Percentiles rank a stretch among this genome's conserved stretches.
Evolutionary conservation across 371 early-diverging fungal genomes (phyloP).

Genomic region (Mycotypha africana): DNA sequence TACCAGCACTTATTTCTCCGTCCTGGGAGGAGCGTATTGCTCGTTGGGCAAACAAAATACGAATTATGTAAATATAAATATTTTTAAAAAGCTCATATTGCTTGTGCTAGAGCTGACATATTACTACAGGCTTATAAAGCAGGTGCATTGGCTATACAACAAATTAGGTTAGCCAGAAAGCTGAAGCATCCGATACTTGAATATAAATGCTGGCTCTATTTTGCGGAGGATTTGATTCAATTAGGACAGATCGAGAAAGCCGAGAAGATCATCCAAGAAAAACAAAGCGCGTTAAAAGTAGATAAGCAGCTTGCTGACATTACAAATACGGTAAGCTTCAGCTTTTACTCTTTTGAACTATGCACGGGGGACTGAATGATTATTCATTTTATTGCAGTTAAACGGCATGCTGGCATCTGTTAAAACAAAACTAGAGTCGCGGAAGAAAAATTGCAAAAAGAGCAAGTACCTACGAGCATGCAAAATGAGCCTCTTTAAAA

Average conservation of each 20-base stretch:
- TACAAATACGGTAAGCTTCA: conserved; percentile 4
- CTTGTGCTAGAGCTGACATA: background rate
- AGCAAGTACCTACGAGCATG: too few species aligned
- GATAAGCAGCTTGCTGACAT: conserved; percentile 1
- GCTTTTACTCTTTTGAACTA: conserved; percentile 26
- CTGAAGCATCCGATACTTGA: conserved; percentile 39
- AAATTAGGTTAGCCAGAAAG: conserved; percentile 38
- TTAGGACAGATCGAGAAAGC: conserved; percentile 26
- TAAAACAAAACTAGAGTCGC: background rate
- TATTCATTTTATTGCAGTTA: conserved; percentile 3
- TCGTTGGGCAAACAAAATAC: conserved; percentile 41
- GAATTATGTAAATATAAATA: conserved; percentile 19
- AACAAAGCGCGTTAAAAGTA: conserved; percentile 1
- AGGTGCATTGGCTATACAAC: conserved; percentile 34
- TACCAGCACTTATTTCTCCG: conserved; percentile 40
- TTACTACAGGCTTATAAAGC: conserved; percentile 38
- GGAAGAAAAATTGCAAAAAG: background rate
- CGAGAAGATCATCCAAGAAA: conserved; percentile 30
- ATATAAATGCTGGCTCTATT: conserved; percentile 51
- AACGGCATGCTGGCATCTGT: conserved; percentile 14
- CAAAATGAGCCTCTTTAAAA: too few species aligned
- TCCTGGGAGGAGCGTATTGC: conserved; percentile 49
- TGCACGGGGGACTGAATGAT: background rate
- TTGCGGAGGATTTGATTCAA: conserved; percentile 47
- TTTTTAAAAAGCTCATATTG: background rate